Evolutionary conservation across 2,329 filamentous ascomycete species (phyloP), one percentile per base, ranked within the genome.

Genomic region (Coniochaeta sp.): DNA sequence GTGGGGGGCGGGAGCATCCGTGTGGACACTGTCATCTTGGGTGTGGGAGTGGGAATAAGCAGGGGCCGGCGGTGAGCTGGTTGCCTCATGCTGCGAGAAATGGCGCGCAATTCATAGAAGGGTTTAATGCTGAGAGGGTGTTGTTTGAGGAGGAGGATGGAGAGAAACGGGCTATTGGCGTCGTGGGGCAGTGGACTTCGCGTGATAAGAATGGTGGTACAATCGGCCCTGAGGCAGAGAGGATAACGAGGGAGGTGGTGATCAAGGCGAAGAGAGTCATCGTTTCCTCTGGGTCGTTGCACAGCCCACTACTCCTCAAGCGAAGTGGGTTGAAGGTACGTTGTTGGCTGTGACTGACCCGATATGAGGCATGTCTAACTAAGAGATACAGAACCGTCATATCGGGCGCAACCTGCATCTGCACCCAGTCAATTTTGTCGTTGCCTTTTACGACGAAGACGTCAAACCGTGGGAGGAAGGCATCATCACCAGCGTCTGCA

Each of bases 101-200:
- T 0, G 92, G 92, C 0, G 90, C 92, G 0, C 79, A 82, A 64
- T 96, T 96, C 70, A 83, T 96, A 61, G 91, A 97, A 76, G 92
- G 92, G 0, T 91, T 95, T 67, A 74, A 86, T 22, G 89, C 87
- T 0, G 83, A 90, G 14, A 81, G 82, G 62, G 78, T 97, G 17
- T 65, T 89, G 0, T 96, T 96, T 70, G 83, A 86, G 24, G 77
- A 81, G 16, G 69, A 69, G 4, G 71, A 69, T 12, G 71, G 71
- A 1, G 76, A 74, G 8, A 83, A 80, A 64, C 81, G 79, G 4
- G 90, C 90, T 0, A 81, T 80, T 0, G 93, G 93, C 0, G 81
- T 96, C 1, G 76, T 84, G 61, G 93, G 92, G 1, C 78, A 77
- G 7, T 96, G 91, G 93, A 85, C 81, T 3, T 88, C 89, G 1